Percentiles rank a stretch among this genome's conserved stretches.
Conservation (phyloP, 2,329 filamentous ascomycete genomes). For the Leptographium galeiforme region DNA sequence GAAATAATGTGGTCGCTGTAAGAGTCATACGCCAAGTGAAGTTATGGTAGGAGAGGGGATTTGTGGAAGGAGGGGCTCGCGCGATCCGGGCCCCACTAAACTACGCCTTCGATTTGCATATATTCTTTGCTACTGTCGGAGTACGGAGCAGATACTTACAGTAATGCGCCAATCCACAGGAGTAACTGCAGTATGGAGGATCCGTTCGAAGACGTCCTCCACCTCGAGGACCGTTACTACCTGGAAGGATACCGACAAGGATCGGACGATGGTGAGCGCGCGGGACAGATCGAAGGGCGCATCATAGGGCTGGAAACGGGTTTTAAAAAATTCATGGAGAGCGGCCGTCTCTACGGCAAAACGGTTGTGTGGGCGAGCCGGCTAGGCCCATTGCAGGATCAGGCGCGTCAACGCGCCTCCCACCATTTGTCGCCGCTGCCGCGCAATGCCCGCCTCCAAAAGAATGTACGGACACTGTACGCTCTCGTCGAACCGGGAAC, state of each 20-base stretch:
- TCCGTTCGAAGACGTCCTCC: constrained; percentile 42
- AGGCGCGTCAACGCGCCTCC: not conserved
- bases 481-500: constrained; percentile 68
- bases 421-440: constrained; percentile 28
- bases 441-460: constrained; percentile 53
- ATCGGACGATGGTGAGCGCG: constrained; percentile 56
- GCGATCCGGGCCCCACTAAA: not conserved
- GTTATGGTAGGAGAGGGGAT: not conserved
- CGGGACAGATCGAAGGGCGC: constrained; percentile 77
- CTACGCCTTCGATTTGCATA: not conserved
- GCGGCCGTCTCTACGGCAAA: constrained; percentile 66
- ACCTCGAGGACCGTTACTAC: constrained; percentile 61
- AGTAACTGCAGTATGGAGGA: constrained; percentile 17
- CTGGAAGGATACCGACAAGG: constrained; percentile 68
- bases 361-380: constrained; percentile 75
- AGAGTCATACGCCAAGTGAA: too few relatives aligned
- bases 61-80: not conserved
- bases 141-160: not conserved
- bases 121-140: not conserved
- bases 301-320: constrained; percentile 84
- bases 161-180: not conserved
- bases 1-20: not conserved
- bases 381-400: constrained; percentile 21
- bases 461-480: constrained; percentile 63
- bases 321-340: constrained; percentile 79